Base-by-base conservation (phyloP, 176 grass and related monocot species). In the Canna indica region DNA sequence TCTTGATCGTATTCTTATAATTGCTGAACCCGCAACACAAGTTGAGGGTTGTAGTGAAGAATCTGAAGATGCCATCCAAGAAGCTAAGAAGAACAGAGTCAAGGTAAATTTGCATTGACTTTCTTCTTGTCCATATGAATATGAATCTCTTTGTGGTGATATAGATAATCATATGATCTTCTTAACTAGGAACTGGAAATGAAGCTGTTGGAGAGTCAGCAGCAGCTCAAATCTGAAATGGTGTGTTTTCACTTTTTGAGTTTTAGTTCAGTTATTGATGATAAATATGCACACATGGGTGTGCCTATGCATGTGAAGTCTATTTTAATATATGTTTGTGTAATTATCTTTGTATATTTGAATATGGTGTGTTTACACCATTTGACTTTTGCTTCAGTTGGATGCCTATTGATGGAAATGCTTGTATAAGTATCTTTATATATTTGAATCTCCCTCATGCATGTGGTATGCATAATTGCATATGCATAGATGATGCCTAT, bases 41-140 rank as follows among this genome's bases (percentile, higher is more conserved):
- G 82, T 97, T 79, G 88, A 97, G 79, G 93, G 93, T 78, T 90
- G 81, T 75, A 92, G 83, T n/a, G 88, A 97, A 80, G 93, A 97
- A 83, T 82, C 93, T 83, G 88, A 97, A 80, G 93, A 97, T 85
- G 82, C 93, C 81, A 68, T 97, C 35, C 93, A 97, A 91, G 88
- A 97, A 76, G 84, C 82, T 48, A 97, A 90, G 83, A 82, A 81
- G 81, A 97, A 64, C 75, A 82, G 58, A 85, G 86, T 97, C 34
- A 90, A 74, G 86, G 93, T 97, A 75, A 79, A 47, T 81, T 73
- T 68, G 31, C 76, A 24, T 17, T 25, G 12, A 58, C 18, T 69
- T 45, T 20, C 10, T 65, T 65, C 30, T 66, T 36, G 28, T 25
- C 33, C 2, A 29, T 69, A 3, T n/a, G 25, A 66, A 36, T 44